These are phyloP conservation scores for Fomitiporia mediterranea DNA, from an alignment of 1,284 basidiomycete species.

Conservation along the genomic window DNA sequence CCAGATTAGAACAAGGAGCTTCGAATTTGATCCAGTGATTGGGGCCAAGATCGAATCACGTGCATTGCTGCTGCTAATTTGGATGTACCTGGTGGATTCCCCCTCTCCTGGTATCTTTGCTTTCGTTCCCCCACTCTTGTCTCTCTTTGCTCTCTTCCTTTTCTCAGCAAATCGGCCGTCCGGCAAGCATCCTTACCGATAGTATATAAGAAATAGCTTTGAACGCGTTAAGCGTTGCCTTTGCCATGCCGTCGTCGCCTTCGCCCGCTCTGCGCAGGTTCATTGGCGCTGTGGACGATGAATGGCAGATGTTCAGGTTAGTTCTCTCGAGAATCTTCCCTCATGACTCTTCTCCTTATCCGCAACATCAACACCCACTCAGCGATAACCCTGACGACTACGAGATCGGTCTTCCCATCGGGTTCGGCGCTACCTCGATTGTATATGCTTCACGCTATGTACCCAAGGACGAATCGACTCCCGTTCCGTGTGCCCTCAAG, in stretches of 20 bases:
- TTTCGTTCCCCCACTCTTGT: conserved; percentile 1
- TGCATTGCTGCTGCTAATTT: neutral
- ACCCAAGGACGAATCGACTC: conserved; percentile 34
- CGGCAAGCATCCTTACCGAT: neutral
- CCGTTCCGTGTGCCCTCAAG: conserved; percentile 74
- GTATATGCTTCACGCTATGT: conserved; percentile 75
- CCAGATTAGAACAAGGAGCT: neutral
- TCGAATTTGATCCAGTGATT: neutral
- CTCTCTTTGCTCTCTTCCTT: neutral
- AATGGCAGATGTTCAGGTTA: conserved; percentile 81
- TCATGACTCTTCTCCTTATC: neutral
- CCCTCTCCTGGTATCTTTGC: neutral
- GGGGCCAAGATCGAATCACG: neutral
- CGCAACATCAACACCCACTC: conserved; percentile 13
- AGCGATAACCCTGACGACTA: conserved; percentile 73
- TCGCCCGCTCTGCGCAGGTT: conserved; percentile 30
- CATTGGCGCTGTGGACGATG: conserved; percentile 77
- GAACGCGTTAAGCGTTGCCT: neutral
- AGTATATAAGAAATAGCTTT: neutral
- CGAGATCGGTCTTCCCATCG: conserved; percentile 66
- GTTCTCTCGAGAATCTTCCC: conserved; percentile 8
- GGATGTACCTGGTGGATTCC: too few species aligned
- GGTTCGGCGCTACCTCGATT: conserved; percentile 84
- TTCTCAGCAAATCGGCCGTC: neutral
- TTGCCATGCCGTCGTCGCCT: conserved; percentile 3